Evolutionary conservation across 2,329 filamentous ascomycete species (phyloP).

Genomic region (Penicillium sumatraense): DNA sequence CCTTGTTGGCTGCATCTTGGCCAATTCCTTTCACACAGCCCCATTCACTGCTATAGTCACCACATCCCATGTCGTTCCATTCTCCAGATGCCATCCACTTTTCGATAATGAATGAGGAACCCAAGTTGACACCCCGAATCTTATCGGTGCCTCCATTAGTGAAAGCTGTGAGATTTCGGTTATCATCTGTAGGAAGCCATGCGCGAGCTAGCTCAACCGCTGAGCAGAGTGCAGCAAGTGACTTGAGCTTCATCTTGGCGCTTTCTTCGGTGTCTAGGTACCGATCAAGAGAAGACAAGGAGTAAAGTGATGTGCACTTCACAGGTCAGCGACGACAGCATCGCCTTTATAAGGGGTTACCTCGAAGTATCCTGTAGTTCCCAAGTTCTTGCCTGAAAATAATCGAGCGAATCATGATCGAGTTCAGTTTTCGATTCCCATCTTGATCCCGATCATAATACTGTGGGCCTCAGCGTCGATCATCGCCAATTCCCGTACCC

Average conservation of each 20-base stretch:
- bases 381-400: too few species aligned
- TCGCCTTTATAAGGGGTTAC: too few species aligned
- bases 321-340: too few species aligned
- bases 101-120: conserved; percentile 58
- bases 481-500: neutral
- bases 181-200: conserved; percentile 32
- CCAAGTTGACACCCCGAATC: conserved; percentile 61
- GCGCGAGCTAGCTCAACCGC: conserved; percentile 6
- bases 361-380: too few species aligned
- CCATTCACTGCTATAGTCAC: conserved; percentile 54
- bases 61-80: conserved; percentile 57
- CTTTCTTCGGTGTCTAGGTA: neutral
- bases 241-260: neutral
- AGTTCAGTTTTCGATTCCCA: neutral
- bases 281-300: too few species aligned
- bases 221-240: neutral
- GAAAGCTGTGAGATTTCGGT: conserved; percentile 28
- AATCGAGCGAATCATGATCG: too few species aligned
- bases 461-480: neutral
- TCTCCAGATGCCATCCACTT: conserved; percentile 56
- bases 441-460: neutral
- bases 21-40: conserved; percentile 58
- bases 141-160: conserved; percentile 34
- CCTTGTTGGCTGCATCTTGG: conserved; percentile 51
- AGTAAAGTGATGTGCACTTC: too few species aligned